Percentiles rank a stretch among this genome's conserved stretches.
phyloP scores from a whole-genome alignment of 2,329 filamentous ascomycete genomes.

The Paraconiothyrium sp. region DNA sequence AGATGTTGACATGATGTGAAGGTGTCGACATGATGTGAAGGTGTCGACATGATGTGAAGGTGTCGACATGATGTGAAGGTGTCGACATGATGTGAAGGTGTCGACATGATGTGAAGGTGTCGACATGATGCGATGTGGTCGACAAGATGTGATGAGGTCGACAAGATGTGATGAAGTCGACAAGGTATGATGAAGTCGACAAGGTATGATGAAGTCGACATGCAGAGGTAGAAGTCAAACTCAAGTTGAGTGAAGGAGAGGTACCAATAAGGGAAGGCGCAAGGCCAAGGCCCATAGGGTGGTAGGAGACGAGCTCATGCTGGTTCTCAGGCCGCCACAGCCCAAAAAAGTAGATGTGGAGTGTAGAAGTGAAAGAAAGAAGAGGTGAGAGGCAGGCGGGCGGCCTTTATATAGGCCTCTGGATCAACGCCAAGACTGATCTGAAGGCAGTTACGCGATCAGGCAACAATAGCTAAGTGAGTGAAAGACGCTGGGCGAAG shows the following conservation, averaged over 20 bases:
- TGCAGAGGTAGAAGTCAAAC: not conserved
- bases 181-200: not conserved
- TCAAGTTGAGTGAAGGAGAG: not conserved
- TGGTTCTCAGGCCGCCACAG: not conserved
- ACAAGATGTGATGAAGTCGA: not conserved
- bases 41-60: too few species aligned
- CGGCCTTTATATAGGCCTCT: slow-evolving; percentile 3
- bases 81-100: not conserved
- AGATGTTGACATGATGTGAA: too few species aligned
- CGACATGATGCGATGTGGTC: not conserved
- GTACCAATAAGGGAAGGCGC: not conserved
- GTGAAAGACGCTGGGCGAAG: not conserved
- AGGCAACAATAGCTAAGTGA: not conserved
- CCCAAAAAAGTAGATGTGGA: not conserved
- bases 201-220: not conserved
- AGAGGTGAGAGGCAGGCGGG: not conserved
- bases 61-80: not conserved
- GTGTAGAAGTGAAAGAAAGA: not conserved
- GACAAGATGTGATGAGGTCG: not conserved
- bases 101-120: not conserved
- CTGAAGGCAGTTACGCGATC: not conserved
- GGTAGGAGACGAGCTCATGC: not conserved
- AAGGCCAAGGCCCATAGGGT: not conserved
- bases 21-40: too few species aligned
- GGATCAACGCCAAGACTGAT: not conserved